Evolutionary conservation across 2,329 filamentous ascomycete species (phyloP), one percentile per base, ranked within the genome.

Genomic region (Aotearoamyces nothofagi): DNA sequence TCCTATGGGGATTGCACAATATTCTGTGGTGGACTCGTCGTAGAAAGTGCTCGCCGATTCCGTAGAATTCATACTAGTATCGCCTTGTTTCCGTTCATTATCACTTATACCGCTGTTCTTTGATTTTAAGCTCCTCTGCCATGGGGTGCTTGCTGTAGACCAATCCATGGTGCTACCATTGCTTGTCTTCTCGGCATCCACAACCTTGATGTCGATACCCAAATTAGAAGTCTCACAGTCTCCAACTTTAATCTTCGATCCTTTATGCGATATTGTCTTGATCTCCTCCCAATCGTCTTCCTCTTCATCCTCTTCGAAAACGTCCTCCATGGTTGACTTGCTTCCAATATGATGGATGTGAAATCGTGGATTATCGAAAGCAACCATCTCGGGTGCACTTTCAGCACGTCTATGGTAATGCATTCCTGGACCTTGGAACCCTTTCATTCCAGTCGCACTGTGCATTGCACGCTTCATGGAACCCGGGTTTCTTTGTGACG

Each of bases 231-330:
- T 52, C 4, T 44, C 39, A 8, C 56, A 52, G 4, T 57, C 52
- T 9, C 56, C 53, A 4, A 42, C 43, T 11, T 47, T 41, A 26
- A 45, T 47, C 15, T 44, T 45, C 15, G 47, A 47, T 30, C 49
- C 44, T 31, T 49, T 50, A 29, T 49, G 43, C 14, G 45, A 47
- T 6, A 46, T 37, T 17, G 40, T 37, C 27, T 47, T 49, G 24
- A 45, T 15, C 39, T 54, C 33, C 41, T 54, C 39, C 55, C 55
- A 36, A 11, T 58, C 56, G 12, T 61, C 61, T 9, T 71, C 63
- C 42, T 81, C 76, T 38, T 84, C 80, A 15, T 86, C 80, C 42
- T 87, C 81, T 46, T 90, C 81, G 38, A 87, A 90, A 1, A 90
- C 81, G 46, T 87, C 81, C 0, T 76, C 79, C 79, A 90, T 86